A percentile compares a stretch with the other conserved stretches of the same genome.
phyloP scores from a whole-genome alignment of 2,329 filamentous ascomycete species.

The Paecilomyces dactylethromorphus region DNA sequence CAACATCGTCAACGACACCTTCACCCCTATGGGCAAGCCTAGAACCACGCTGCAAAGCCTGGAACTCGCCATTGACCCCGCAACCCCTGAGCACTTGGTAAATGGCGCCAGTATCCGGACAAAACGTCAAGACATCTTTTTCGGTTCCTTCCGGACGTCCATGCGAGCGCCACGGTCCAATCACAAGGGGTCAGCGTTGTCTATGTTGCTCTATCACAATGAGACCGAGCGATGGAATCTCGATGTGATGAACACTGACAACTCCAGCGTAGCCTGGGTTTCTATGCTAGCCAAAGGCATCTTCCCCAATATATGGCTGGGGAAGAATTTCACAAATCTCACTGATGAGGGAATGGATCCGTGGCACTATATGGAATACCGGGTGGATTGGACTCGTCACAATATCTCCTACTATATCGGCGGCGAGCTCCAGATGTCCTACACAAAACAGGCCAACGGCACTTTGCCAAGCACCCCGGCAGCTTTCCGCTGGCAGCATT shows the following conservation, averaged over 20 bases:
- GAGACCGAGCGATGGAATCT: constrained; percentile 37
- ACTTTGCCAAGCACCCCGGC: constrained; percentile 36
- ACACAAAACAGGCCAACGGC: constrained; percentile 24
- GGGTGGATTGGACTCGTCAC: constrained; percentile 43
- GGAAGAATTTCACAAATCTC: constrained; percentile 37
- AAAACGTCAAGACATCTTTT: constrained; percentile 40
- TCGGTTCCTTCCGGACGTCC: constrained; percentile 41
- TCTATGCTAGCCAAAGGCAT: constrained; percentile 33
- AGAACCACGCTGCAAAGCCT: too few species aligned
- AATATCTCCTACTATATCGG: constrained; percentile 39
- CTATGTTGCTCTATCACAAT: constrained; percentile 42
- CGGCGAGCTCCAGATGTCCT: constrained; percentile 26
- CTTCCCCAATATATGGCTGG: constrained; percentile 30
- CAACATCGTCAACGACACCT: constrained; percentile 33
- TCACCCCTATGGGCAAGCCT: too few species aligned
- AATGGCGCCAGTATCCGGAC: constrained; percentile 38
- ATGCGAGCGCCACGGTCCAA: constrained; percentile 32
- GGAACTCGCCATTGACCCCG: constrained; percentile 21
- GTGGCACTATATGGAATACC: constrained; percentile 42
- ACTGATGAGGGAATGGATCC: constrained; percentile 21
- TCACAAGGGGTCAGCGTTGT: constrained; percentile 36
- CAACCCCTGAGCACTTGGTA: constrained; percentile 32
- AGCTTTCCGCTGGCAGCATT: constrained; percentile 41
- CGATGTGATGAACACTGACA: constrained; percentile 41
- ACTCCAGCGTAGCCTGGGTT: constrained; percentile 30